Percentiles rank a stretch among this genome's conserved stretches.
phyloP scores from a whole-genome alignment of 75 land plant species.

The Pinus tabuliformis region DNA sequence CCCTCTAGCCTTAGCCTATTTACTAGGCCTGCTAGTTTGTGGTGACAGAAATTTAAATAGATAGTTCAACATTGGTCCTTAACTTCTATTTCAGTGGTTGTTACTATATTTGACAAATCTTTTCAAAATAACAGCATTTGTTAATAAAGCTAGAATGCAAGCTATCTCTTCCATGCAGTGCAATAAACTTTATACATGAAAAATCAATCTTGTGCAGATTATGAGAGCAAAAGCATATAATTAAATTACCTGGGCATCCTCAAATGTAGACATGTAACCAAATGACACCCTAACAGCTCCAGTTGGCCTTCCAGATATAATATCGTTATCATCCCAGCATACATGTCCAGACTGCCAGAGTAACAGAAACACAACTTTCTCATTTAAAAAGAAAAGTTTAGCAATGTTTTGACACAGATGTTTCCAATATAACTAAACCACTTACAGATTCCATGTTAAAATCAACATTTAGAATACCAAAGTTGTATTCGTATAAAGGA shows the following conservation, averaged over 20 bases:
- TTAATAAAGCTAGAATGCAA: not conserved
- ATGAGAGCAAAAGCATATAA: not conserved
- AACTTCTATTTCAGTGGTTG: not conserved
- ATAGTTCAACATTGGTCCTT: not conserved
- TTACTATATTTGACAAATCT: not conserved
- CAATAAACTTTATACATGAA: not conserved
- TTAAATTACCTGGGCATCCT: conserved; percentile 70
- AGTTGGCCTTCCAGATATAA: conserved; percentile 85
- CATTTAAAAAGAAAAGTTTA: conserved; percentile 3
- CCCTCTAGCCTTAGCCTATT: too few species aligned
- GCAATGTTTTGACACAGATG: not conserved
- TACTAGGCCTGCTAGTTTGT: too few species aligned
- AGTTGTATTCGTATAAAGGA: not conserved
- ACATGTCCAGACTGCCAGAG: conserved; percentile 80
- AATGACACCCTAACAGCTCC: conserved; percentile 94
- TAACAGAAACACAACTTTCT: not conserved
- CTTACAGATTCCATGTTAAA: not conserved
- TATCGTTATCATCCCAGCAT: conserved; percentile 95
- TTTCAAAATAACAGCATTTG: not conserved
- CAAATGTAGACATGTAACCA: conserved; percentile 96
- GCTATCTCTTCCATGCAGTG: not conserved
- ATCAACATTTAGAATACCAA: not conserved
- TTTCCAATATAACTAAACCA: not conserved
- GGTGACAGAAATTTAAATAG: too few species aligned
- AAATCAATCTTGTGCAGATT: not conserved